These are phyloP conservation scores for Chimonanthus salicifolius DNA, from an alignment of 164 flowering plant genomes.

Conservation along the genomic window DNA sequence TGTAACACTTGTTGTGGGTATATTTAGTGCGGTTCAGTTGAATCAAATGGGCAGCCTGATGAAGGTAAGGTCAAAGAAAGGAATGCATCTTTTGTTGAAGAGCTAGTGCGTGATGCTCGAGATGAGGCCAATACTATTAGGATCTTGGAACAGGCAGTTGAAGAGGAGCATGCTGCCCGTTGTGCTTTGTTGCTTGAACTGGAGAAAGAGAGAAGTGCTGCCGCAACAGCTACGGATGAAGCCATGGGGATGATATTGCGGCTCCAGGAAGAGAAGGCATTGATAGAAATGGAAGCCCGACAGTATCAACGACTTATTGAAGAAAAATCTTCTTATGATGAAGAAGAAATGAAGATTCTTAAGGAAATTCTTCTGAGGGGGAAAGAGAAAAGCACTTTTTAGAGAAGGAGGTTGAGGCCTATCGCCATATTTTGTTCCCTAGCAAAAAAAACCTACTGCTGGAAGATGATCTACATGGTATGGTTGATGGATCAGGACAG, in stretches of 20 bases:
- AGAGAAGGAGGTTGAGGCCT: slow-evolving; percentile 85
- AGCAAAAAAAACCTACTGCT: slow-evolving; percentile 24
- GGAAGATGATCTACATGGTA: slow-evolving; percentile 20
- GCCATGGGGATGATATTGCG: slow-evolving; percentile 96
- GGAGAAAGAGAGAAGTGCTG: slow-evolving; percentile 90
- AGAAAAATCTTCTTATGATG: slow-evolving; percentile 81
- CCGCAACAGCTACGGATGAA: slow-evolving; percentile 91
- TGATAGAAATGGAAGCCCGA: slow-evolving; percentile 78
- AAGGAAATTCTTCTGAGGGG: slow-evolving; percentile 73
- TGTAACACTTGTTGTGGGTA: slow-evolving; percentile 17
- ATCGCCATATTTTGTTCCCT: slow-evolving; percentile 34
- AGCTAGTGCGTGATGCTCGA: slow-evolving; percentile 6
- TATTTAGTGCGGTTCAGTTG: slow-evolving; percentile 13
- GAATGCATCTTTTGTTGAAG: slow-evolving; percentile 21
- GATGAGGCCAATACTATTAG: slow-evolving; percentile 27
- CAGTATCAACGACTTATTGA: slow-evolving; percentile 82
- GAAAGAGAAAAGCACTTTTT: slow-evolving; percentile 77
- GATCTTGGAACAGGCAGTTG: slow-evolving; percentile 56
- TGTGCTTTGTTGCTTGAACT: slow-evolving; percentile 58
- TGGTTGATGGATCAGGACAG: slow-evolving; percentile 8
- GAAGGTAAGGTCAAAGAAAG: slow-evolving; percentile 23
- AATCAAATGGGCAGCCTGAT: slow-evolving; percentile 19
- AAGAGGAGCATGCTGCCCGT: slow-evolving; percentile 59
- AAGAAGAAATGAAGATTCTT: slow-evolving; percentile 85
- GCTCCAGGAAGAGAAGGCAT: slow-evolving; percentile 88